These are phyloP conservation scores for Phaseolus coccineus DNA, from an alignment of 331 rosid genomes.

Conservation along the genomic window DNA sequence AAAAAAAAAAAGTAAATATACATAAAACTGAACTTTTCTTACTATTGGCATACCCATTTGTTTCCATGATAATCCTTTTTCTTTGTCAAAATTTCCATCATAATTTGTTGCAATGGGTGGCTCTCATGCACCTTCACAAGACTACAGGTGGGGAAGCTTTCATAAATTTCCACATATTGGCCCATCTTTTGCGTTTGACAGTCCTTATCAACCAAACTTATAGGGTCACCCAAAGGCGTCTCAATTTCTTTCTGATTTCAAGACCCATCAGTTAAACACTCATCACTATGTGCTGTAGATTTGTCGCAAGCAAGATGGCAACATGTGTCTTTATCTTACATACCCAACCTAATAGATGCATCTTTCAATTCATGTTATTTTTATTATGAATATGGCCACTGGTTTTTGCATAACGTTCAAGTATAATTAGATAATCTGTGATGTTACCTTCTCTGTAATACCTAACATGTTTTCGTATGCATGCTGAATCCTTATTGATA, in stretches of 20 bases:
- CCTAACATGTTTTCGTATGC: background rate
- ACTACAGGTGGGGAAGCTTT: slow-evolving; percentile 3
- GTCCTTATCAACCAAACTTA: slow-evolving; percentile 11
- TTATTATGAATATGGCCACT: background rate
- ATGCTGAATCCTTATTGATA: too few relatives aligned
- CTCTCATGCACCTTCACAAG: slow-evolving; percentile 12
- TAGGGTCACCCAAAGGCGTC: background rate
- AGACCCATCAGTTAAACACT: background rate
- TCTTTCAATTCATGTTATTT: background rate
- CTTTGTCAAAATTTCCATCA: slow-evolving; percentile 5
- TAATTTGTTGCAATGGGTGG: slow-evolving; percentile 4
- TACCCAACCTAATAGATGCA: too few relatives aligned
- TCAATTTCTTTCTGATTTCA: background rate
- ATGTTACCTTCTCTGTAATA: background rate
- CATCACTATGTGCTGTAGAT: background rate
- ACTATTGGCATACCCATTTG: background rate
- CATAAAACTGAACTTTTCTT: slow-evolving; percentile 8
- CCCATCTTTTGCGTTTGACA: slow-evolving; percentile 2
- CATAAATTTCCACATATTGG: background rate
- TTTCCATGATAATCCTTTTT: slow-evolving; percentile 5
- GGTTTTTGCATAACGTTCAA: background rate
- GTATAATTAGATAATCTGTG: background rate
- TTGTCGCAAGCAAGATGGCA: background rate
- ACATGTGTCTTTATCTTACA: background rate
- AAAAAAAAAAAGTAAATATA: background rate